Conservation (phyloP, 192 early-diverging fungal species). For the Mortierella hygrophila region DNA sequence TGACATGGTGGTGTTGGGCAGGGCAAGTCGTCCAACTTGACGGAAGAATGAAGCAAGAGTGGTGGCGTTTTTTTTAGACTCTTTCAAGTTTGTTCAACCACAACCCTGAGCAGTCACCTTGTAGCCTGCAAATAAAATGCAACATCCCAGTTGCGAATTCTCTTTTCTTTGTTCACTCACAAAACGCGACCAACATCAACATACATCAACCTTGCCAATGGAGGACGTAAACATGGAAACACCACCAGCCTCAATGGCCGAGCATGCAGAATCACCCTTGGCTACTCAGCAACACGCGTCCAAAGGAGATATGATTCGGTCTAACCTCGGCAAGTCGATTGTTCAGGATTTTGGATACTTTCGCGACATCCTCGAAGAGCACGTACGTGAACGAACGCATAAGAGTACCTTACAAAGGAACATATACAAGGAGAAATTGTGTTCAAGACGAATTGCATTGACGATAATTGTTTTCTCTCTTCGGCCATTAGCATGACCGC, state of each 20-base stretch:
- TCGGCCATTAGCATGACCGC: slow-evolving; percentile 29
- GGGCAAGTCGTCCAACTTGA: no score
- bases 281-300: not conserved
- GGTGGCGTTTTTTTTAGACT: slow-evolving; percentile 19
- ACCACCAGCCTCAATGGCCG: slow-evolving; percentile 14
- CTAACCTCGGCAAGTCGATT: slow-evolving; percentile 23
- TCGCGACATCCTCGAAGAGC: slow-evolving; percentile 51
- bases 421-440: not conserved
- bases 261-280: not conserved
- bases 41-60: not conserved
- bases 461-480: no score
- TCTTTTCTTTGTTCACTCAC: not conserved
- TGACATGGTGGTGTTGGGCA: not conserved
- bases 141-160: not conserved
- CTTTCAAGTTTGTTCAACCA: not conserved
- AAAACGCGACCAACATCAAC: not conserved
- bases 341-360: slow-evolving; percentile 36
- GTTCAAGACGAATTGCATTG: no score
- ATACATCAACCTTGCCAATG: not conserved
- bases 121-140: not conserved
- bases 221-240: slow-evolving; percentile 45
- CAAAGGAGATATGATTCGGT: slow-evolving; percentile 8
- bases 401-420: not conserved
- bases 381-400: slow-evolving; percentile 15
- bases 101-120: not conserved